Evolutionary conservation across 129 eudicot species (phyloP).

Genomic region (Centaurea solstitialis): DNA sequence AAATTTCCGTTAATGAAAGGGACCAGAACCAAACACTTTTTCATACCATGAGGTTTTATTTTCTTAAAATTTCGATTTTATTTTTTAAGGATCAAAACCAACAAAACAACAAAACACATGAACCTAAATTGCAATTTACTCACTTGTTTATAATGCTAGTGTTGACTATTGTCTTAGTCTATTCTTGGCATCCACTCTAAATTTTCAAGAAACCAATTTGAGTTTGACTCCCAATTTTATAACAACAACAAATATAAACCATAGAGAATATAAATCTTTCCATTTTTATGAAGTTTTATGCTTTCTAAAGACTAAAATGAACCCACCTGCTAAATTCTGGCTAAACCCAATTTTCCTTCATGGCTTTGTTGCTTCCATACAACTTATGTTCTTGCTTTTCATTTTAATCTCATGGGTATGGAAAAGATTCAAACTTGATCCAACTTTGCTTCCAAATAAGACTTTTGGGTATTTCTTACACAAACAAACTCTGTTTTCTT

Average conservation of each 20-base stretch:
- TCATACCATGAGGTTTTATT: no score
- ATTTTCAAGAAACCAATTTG: no score
- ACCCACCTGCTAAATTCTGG: conserved; percentile 8
- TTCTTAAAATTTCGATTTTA: no score
- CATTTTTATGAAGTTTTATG: neutral
- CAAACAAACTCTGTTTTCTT: conserved; percentile 43
- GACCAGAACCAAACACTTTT: no score
- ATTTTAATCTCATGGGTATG: conserved; percentile 31
- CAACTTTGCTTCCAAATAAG: conserved; percentile 25
- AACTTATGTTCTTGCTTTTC: conserved; percentile 35
- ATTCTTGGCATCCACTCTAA: no score
- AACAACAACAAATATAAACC: neutral
- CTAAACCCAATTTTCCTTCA: conserved; percentile 44
- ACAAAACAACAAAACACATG: no score
- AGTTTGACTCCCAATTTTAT: no score
- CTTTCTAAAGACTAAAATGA: neutral
- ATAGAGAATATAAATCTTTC: neutral
- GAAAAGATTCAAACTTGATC: conserved; percentile 25
- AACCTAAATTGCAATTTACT: no score
- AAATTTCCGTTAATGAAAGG: no score
- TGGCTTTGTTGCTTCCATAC: conserved; percentile 34
- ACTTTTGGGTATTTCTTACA: conserved; percentile 29
- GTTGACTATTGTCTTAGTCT: no score
- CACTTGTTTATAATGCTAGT: no score
- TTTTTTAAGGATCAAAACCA: no score